Evolutionary conservation across 148 eudicot genomes (phyloP).

Genomic region (Chenopodium quinoa): DNA sequence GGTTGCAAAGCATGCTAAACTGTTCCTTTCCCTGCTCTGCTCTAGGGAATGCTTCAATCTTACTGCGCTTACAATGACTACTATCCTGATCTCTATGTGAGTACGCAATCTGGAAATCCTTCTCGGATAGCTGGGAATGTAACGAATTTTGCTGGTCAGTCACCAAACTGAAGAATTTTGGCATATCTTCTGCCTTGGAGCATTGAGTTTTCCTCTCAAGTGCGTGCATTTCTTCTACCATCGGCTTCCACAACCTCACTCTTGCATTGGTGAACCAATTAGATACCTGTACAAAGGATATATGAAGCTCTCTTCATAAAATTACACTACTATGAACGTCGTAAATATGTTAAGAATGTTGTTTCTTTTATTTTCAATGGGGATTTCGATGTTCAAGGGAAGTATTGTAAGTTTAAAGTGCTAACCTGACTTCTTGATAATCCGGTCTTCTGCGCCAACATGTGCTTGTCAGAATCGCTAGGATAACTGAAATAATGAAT

Average conservation of each 20-base stretch:
- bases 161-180: conserved; percentile 17
- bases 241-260: conserved; percentile 51
- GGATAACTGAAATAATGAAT: conserved; percentile 36
- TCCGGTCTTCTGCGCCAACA: conserved; percentile 49
- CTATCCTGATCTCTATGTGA: conserved; percentile 23
- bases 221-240: conserved; percentile 52
- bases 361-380: not conserved
- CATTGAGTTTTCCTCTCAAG: conserved; percentile 36
- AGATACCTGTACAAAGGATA: conserved; percentile 31
- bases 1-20: conserved; percentile 5
- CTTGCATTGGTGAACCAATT: conserved; percentile 58
- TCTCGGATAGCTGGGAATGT: conserved; percentile 29
- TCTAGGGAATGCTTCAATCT: conserved; percentile 18
- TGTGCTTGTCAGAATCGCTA: conserved; percentile 47
- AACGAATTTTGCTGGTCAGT: conserved; percentile 22
- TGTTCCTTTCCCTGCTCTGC: conserved; percentile 30
- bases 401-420: not conserved
- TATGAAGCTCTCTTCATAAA: no score
- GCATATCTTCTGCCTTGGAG: conserved; percentile 25
- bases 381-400: not conserved
- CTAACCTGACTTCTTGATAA: conserved; percentile 50
- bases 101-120: conserved; percentile 22
- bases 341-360: not conserved
- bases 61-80: conserved; percentile 32
- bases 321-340: no score